Evolutionary conservation across 306 rosid genomes (phyloP).

Genomic region (Leucaena leucocephala): DNA sequence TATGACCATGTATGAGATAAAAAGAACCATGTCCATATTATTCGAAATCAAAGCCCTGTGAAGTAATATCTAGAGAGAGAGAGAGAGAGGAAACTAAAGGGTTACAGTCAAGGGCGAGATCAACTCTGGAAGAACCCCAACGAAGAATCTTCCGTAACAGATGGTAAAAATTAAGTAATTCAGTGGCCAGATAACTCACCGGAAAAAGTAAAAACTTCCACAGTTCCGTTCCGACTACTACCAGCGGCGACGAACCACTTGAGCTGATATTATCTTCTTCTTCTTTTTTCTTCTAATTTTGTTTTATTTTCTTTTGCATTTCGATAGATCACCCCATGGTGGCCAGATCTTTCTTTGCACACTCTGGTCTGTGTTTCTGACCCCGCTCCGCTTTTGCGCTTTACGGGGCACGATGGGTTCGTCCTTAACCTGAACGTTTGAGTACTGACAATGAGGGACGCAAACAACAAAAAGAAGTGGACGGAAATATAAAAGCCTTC

Average conservation of each 20-base stretch:
- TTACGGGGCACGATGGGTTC: constrained; percentile 47
- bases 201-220: background rate
- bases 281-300: background rate
- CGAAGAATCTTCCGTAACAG: background rate
- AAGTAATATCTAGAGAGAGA: background rate
- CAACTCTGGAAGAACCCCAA: background rate
- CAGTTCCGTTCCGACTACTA: constrained; percentile 7
- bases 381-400: constrained; percentile 32
- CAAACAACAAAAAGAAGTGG: background rate
- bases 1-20: background rate
- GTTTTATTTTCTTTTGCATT: background rate
- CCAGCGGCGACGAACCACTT: constrained; percentile 47
- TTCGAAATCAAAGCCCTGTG: background rate
- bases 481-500: background rate
- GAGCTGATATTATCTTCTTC: constrained; percentile 52
- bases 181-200: constrained; percentile 41
- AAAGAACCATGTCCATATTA: background rate
- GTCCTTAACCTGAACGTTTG: constrained; percentile 43
- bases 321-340: constrained; percentile 67
- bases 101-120: constrained; percentile 8
- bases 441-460: constrained; percentile 42
- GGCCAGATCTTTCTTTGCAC: constrained; percentile 49
- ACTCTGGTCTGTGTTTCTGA: constrained; percentile 32
- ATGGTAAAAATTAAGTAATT: background rate
- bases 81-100: background rate